Base-by-base conservation (phyloP, 2,329 filamentous ascomycete species). In the Hypoxylon sp. region DNA sequence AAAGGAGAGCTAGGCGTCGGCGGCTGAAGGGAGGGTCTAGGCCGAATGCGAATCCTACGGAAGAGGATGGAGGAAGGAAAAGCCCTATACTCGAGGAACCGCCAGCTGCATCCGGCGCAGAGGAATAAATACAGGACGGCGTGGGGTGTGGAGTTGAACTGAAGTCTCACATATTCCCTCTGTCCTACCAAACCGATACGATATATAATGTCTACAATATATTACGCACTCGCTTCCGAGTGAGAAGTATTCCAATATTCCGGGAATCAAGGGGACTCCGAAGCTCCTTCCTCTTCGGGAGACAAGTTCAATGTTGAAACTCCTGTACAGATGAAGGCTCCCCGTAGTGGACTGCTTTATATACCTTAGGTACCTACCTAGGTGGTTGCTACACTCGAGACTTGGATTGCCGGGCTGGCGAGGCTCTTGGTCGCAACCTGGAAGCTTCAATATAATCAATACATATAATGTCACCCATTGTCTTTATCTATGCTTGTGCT, bases 1-100 rank as follows among this genome's bases (percentile, higher is more conserved):
- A 70, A 44, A 64, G 68, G 43, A 64, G 67, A 46, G 57, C 64
- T 2, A 67, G 68, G 38, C 63, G 68, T 34, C 63, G 67, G 49
- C 62, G 67, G 49, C 35, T 69, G 16, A 70, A 70, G 55, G 67
- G 63, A 15, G 59, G 58, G 9, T 62, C 65, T 12, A 47, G 55
- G 11, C 45, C 62, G 12, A 61, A 46, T 41, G 58, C 63, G 7
- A 52, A 36, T 15, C 30, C 40, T 17, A 53, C 45, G 2, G 60
- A 55, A 31, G 69, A 40, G 23, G 65, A 63, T 7, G 63, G 61
- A 3, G 57, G 30, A 21, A 40, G 51, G 25, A 67, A 59, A 32
- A 60, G 52, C 26, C 41, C 63, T 12, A 51, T 56, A 41, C 44
- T 46, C 5, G 60, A 63, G 11, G 66, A 66, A 32, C 51, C 60